Evolutionary conservation across 805 yeast genomes (phyloP).

Genomic region (Crinitomyces ghanaensis): DNA sequence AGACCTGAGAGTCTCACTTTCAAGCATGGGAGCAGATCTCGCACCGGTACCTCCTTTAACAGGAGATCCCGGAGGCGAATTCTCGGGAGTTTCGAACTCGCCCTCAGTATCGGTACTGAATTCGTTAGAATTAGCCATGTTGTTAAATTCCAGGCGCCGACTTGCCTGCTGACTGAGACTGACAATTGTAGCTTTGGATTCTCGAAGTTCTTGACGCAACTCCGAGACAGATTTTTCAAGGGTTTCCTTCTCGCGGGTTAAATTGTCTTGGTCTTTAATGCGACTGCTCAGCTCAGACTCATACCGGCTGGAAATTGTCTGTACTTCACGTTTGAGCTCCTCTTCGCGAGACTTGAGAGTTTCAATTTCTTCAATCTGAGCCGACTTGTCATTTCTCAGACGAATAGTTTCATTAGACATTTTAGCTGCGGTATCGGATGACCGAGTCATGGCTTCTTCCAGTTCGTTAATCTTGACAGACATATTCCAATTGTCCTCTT

Average conservation of each 20-base stretch:
- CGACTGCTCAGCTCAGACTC: slow-evolving; percentile 17
- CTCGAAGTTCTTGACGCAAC: slow-evolving; percentile 14
- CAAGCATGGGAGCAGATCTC: too few species aligned
- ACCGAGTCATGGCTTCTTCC: slow-evolving; percentile 15
- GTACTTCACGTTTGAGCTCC: slow-evolving; percentile 20
- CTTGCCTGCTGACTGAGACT: slow-evolving; percentile 1
- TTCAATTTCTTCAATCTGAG: slow-evolving; percentile 23
- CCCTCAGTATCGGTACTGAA: slow-evolving; percentile 7
- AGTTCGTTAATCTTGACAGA: slow-evolving; percentile 25
- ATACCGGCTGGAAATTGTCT: slow-evolving; percentile 12
- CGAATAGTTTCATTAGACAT: slow-evolving; percentile 18
- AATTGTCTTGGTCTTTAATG: slow-evolving; percentile 16
- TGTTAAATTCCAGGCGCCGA: slow-evolving; percentile 8
- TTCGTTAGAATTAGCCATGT: slow-evolving; percentile 7
- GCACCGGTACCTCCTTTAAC: too few species aligned
- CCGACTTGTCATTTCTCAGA: slow-evolving; percentile 12
- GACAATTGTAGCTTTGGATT: slow-evolving; percentile 1
- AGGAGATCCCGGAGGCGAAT: slow-evolving; percentile 22
- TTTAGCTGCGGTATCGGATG: slow-evolving; percentile 17
- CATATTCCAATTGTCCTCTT: slow-evolving; percentile 29
- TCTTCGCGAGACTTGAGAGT: slow-evolving; percentile 18
- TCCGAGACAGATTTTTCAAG: slow-evolving; percentile 15
- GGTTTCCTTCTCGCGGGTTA: slow-evolving; percentile 17
- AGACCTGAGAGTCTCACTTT: slow-evolving; percentile 53
- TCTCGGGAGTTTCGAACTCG: slow-evolving; percentile 18